These are phyloP conservation scores for Ceratobasidium sp. DNA, from an alignment of 1,284 basidiomycete species.

Conservation along the genomic window DNA sequence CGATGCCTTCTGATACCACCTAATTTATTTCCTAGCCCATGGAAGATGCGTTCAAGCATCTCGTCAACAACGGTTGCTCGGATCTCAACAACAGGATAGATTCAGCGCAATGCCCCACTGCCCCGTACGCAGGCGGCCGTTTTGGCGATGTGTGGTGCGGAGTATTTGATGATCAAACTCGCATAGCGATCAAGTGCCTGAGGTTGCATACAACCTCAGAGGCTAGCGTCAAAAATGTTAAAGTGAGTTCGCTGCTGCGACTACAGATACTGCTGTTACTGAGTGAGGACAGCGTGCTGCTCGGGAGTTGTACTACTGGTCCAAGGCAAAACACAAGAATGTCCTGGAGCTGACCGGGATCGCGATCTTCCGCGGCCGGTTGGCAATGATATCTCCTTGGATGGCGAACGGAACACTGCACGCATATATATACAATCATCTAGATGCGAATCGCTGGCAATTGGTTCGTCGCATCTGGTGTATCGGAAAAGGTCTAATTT, in stretches of 20 bases:
- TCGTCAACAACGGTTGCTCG: background rate
- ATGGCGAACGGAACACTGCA: constrained; percentile 3
- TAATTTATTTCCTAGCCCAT: background rate
- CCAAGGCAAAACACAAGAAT: constrained; percentile 14
- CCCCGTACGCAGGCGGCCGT: background rate
- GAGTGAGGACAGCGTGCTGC: background rate
- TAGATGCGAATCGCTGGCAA: background rate
- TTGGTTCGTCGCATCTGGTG: background rate
- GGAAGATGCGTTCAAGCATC: background rate
- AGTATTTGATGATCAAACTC: background rate
- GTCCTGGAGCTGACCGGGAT: constrained; percentile 13
- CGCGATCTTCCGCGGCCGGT: background rate
- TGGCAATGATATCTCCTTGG: constrained; percentile 21
- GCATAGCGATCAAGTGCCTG: constrained; percentile 14
- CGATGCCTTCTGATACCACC: background rate
- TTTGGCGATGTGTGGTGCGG: constrained; percentile 23
- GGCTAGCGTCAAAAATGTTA: background rate
- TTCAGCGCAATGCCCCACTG: background rate
- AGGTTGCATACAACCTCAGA: background rate
- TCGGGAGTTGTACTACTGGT: constrained; percentile 19
- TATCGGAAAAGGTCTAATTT: background rate
- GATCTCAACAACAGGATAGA: constrained; percentile 5
- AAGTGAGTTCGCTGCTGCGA: background rate
- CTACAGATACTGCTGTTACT: too few species aligned
- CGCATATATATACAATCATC: background rate